Percentiles rank a stretch among this genome's conserved stretches.
These are phyloP conservation scores for Colletotrichum paranaense DNA, from an alignment of 2,329 filamentous ascomycete genomes.

Conservation along the genomic window DNA sequence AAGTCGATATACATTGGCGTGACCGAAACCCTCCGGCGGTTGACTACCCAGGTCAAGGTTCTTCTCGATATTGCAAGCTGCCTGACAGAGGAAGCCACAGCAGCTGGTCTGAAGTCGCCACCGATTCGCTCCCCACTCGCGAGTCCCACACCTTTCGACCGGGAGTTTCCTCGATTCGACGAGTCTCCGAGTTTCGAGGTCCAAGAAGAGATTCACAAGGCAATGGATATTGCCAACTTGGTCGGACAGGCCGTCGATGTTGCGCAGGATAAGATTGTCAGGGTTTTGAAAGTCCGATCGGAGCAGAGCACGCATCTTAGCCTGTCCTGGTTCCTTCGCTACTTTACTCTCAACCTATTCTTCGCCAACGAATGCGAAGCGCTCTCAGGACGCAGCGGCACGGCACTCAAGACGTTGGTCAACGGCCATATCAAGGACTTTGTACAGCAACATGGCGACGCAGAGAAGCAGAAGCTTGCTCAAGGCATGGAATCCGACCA, in stretches of 20 bases:
- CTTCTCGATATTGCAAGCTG: constrained; percentile 93
- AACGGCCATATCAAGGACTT: constrained; percentile 87
- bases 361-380: constrained; percentile 91
- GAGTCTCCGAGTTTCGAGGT: constrained; percentile 54
- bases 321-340: constrained; percentile 78
- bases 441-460: constrained; percentile 76
- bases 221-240: constrained; percentile 81
- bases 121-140: constrained; percentile 62
- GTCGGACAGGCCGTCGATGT: constrained; percentile 84
- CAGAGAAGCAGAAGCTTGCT: constrained; percentile 79
- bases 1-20: constrained; percentile 87
- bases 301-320: constrained; percentile 78
- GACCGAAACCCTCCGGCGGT: constrained; percentile 84
- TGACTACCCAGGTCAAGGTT: constrained; percentile 93
- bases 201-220: constrained; percentile 81
- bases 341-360: constrained; percentile 84
- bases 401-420: constrained; percentile 80
- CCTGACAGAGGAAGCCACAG: constrained; percentile 58
- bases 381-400: constrained; percentile 82
- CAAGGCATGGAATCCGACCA: constrained; percentile 83
- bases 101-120: constrained; percentile 57
- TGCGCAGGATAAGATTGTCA: constrained; percentile 80
- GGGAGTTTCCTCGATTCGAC: constrained; percentile 24
- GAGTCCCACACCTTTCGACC: constrained; percentile 53
- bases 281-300: constrained; percentile 80